Base-by-base conservation (phyloP, 345 rosid species). In the Isatis tinctoria region DNA sequence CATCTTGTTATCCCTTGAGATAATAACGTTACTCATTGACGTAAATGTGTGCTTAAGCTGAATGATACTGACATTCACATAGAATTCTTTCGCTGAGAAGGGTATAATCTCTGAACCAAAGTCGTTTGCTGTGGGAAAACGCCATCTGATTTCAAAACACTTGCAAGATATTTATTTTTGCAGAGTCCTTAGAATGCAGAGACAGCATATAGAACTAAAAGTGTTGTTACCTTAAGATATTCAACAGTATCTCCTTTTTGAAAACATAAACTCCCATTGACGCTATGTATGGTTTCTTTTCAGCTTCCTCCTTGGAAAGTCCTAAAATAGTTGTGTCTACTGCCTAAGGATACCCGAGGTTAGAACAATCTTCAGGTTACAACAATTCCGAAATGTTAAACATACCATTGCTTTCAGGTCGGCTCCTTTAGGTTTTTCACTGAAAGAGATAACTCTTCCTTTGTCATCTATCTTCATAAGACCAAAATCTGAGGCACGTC, bases 401-500 rank as follows among this genome's bases (percentile, higher is more conserved):
- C 49, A 20, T 80, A 89, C 98, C 97, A 90, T 94, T 70, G 87
- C 90, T 81, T 91, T 91, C 60, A 94, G 87, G 4, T 87, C 87
- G 14, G 17, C 49, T 75, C 96, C 98, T 85, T 45, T 94, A 20
- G 98, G 97, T 82, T 94, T 94, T 84, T 94, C 97, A 65, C 93
- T 88, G 83, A 94, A 94, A 6, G 88, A 88, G 53, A 88, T 77
- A 65, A 94, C 76, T 76, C 88, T 87, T 80, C 96, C 98, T 63
- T 85, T 90, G 33, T 84, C 85, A 86, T 94, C 90, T 54, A 94
- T 91, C 91, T 90, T 94, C 98, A 94, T 90, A 27, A 94, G 87
- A 74, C 98, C 98, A 62, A 94, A 94, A 74, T 90, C 96, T 65
- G 98, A 90, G 79, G 98, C 98, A 75, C 97, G 97, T 65, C 97